These are phyloP conservation scores for Tanacetum coccineum DNA, from an alignment of 129 eudicot genomes.

Conservation along the genomic window DNA sequence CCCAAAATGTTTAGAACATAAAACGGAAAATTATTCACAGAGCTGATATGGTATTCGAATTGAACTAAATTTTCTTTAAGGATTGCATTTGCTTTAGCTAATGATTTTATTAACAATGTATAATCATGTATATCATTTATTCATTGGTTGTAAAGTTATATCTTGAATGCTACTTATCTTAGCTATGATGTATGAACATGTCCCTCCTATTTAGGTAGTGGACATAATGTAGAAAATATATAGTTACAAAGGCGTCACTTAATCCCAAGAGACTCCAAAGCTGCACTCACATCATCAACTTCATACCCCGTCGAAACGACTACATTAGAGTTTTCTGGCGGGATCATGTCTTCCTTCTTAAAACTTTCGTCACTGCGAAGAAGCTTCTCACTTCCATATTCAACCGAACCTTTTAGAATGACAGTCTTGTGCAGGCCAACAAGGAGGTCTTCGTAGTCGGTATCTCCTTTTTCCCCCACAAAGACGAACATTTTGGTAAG, in stretches of 20 bases:
- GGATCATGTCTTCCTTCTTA: slow-evolving; percentile 51
- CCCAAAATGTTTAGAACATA: too few species aligned
- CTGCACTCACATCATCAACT: slow-evolving; percentile 46
- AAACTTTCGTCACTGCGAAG: slow-evolving; percentile 48
- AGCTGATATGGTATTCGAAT: not conserved
- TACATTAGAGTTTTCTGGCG: slow-evolving; percentile 44
- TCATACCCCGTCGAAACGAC: slow-evolving; percentile 51
- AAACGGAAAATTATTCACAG: too few species aligned
- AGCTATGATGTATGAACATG: slow-evolving; percentile 31
- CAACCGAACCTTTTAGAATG: slow-evolving; percentile 49
- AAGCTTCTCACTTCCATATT: slow-evolving; percentile 51
- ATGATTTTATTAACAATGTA: slow-evolving; percentile 20
- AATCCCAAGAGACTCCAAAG: slow-evolving; percentile 47
- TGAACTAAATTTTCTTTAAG: not conserved
- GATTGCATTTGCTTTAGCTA: slow-evolving; percentile 17
- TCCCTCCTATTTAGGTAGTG: slow-evolving; percentile 10
- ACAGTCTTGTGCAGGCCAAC: slow-evolving; percentile 75
- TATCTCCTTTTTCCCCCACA: slow-evolving; percentile 78
- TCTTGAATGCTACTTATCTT: slow-evolving; percentile 20
- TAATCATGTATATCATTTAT: slow-evolving; percentile 17
- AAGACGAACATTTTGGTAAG: slow-evolving; percentile 59
- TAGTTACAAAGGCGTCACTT: slow-evolving; percentile 32
- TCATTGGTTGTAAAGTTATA: slow-evolving; percentile 10
- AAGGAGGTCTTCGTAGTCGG: slow-evolving; percentile 70
- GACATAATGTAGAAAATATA: slow-evolving; percentile 19